These are phyloP conservation scores for Claviceps sorghi DNA, from an alignment of 2,329 filamentous ascomycete genomes.

Conservation along the genomic window DNA sequence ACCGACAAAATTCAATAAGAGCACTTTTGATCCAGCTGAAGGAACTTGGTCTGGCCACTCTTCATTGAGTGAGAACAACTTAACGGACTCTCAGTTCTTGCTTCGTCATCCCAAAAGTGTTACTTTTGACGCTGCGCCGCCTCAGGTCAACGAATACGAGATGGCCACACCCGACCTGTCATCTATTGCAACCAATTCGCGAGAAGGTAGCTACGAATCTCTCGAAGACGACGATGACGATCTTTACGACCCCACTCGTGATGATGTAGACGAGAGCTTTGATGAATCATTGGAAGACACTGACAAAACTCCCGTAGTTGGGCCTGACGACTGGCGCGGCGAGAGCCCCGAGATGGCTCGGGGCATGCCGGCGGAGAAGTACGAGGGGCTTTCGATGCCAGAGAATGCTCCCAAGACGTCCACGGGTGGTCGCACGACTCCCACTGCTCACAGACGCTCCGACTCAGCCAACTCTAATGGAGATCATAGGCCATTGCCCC, in stretches of 20 bases:
- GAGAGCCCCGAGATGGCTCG: constrained; percentile 34
- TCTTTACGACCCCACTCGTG: constrained; percentile 37
- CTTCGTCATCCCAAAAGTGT: constrained; percentile 91
- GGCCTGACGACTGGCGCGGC: constrained; percentile 90
- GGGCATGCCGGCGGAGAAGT: constrained; percentile 22
- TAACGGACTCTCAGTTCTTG: constrained; percentile 51
- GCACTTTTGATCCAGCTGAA: constrained; percentile 53
- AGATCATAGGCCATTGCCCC: constrained; percentile 73
- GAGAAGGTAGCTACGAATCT: constrained; percentile 86
- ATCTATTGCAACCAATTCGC: constrained; percentile 74
- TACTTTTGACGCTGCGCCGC: constrained; percentile 86
- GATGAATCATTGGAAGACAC: constrained; percentile 91
- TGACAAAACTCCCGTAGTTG: constrained; percentile 94
- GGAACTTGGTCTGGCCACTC: constrained; percentile 55
- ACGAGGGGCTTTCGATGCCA: constrained; percentile 56
- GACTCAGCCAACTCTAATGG: constrained; percentile 66
- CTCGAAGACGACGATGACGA: constrained; percentile 55
- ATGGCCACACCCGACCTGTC: constrained; percentile 96
- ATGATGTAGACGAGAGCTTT: constrained; percentile 64
- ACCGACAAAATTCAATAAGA: constrained; percentile 49
- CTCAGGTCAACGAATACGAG: constrained; percentile 94
- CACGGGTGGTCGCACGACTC: constrained; percentile 25
- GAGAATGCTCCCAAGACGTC: constrained; percentile 29
- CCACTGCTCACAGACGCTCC: constrained; percentile 44
- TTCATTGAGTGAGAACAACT: constrained; percentile 39